Conservation (phyloP, 345 rosid genomes). For the Eutrema heterophyllum region DNA sequence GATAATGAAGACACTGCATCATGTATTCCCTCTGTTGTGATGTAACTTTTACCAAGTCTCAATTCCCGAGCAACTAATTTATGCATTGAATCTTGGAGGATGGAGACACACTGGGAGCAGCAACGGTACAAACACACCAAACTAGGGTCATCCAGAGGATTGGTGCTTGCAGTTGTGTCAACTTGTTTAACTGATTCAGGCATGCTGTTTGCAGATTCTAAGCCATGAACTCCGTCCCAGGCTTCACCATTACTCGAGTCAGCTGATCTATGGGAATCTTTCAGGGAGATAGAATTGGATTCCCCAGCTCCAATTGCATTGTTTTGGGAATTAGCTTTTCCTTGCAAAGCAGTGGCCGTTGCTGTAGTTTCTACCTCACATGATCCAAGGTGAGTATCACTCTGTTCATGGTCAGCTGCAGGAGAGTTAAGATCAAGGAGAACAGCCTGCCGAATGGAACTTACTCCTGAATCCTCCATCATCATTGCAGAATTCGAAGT, state of each 20-base stretch:
- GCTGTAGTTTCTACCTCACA: constrained; percentile 22
- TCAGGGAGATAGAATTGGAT: constrained; percentile 14
- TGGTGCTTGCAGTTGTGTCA: constrained; percentile 19
- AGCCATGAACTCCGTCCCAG: constrained; percentile 24
- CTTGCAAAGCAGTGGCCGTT: constrained; percentile 15
- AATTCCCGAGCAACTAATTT: constrained; percentile 41
- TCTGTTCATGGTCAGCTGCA: constrained; percentile 34
- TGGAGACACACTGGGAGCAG: constrained; percentile 55
- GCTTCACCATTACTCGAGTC: constrained; percentile 13
- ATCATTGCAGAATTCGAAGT: constrained; percentile 10
- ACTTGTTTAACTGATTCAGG: constrained; percentile 12
- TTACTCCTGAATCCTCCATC: constrained; percentile 16
- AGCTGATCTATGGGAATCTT: constrained; percentile 27
- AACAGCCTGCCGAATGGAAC: constrained; percentile 6
- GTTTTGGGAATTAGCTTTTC: constrained; percentile 20
- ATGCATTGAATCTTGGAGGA: constrained; percentile 47
- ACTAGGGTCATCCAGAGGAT: constrained; percentile 31
- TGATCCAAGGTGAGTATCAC: constrained; percentile 29
- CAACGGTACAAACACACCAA: constrained; percentile 54
- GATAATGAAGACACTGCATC: constrained; percentile 68
- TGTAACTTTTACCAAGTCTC: constrained; percentile 35
- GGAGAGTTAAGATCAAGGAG: constrained; percentile 36
- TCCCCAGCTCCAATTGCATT: constrained; percentile 30
- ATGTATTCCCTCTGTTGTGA: constrained; percentile 60
- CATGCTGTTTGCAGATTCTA: constrained; percentile 16